Conservation (phyloP, 78 protist species). For the Andalucia godoyi region DNA sequence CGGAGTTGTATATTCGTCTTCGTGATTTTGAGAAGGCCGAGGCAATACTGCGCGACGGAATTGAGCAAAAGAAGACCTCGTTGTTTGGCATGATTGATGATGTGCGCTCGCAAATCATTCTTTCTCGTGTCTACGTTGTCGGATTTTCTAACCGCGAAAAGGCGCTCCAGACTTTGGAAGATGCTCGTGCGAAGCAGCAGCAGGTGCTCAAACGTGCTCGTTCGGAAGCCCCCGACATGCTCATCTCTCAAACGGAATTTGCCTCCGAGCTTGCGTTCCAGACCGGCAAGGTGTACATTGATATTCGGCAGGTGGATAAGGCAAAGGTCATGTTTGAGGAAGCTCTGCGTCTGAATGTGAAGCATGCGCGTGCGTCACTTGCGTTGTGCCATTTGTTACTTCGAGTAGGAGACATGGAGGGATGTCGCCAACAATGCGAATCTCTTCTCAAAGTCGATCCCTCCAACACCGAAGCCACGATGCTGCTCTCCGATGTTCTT, state of each 20-base stretch:
- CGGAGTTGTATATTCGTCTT: conserved; percentile 35
- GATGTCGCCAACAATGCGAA: conserved; percentile 19
- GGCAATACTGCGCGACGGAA: neutral
- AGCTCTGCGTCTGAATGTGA: conserved; percentile 29
- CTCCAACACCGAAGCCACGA: conserved; percentile 31
- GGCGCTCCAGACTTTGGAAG: neutral
- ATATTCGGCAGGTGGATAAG: neutral
- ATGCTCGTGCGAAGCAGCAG: neutral
- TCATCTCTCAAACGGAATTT: neutral
- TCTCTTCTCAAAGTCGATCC: conserved; percentile 28
- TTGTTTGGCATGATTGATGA: too few species aligned
- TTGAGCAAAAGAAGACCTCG: too few species aligned
- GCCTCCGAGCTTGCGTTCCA: conserved; percentile 2
- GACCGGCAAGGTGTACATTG: conserved; percentile 15
- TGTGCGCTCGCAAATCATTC: neutral
- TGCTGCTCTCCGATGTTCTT: conserved; percentile 60
- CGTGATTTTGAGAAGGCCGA: conserved; percentile 9
- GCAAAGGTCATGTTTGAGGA: conserved; percentile 22
- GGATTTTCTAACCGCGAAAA: too few species aligned
- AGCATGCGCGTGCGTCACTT: conserved; percentile 8
- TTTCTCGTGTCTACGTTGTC: neutral
- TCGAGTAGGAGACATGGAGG: conserved; percentile 25
- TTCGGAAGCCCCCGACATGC: conserved; percentile 21
- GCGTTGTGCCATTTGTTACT: conserved; percentile 37
- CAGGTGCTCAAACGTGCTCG: neutral